phyloP scores from a whole-genome alignment of 768 basidiomycete species.

The Favolaschia claudopus region DNA sequence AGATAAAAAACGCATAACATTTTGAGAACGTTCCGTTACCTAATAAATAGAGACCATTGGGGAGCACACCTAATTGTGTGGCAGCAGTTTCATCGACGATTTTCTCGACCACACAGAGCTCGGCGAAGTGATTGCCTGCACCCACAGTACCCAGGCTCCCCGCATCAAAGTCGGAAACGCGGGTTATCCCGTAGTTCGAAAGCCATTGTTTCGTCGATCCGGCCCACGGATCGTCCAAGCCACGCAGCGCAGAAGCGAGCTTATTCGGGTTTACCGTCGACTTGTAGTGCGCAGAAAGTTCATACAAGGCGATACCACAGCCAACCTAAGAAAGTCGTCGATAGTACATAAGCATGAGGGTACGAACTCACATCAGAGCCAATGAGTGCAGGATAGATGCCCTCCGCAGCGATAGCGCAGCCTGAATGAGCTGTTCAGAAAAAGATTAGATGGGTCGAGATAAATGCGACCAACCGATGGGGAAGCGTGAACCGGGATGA shows the following conservation, averaged over 20 bases:
- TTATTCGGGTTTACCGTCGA: constrained; percentile 35
- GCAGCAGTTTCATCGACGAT: constrained; percentile 38
- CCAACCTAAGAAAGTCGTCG: constrained; percentile 29
- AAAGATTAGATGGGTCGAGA: not conserved
- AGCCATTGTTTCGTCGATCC: constrained; percentile 45
- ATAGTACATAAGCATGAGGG: not conserved
- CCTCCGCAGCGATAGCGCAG: constrained; percentile 43
- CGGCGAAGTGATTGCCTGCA: constrained; percentile 48
- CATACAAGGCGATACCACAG: constrained; percentile 47
- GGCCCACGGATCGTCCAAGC: constrained; percentile 47
- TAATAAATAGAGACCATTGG: constrained; percentile 38
- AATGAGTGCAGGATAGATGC: constrained; percentile 48
- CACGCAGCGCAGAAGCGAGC: constrained; percentile 38
- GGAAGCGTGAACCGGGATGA: constrained; percentile 46
- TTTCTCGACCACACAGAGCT: constrained; percentile 41
- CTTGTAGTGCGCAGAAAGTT: constrained; percentile 35
- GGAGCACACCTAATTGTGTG: constrained; percentile 31
- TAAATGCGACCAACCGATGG: constrained; percentile 31
- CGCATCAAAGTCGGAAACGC: constrained; percentile 38
- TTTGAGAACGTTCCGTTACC: constrained; percentile 25
- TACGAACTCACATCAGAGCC: constrained; percentile 37
- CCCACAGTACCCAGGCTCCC: constrained; percentile 44
- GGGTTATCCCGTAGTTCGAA: constrained; percentile 38
- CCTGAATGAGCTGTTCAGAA: constrained; percentile 27
- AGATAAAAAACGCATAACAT: too few species aligned